Base-by-base conservation (phyloP, 1,284 basidiomycete species). In the Ustilago curta region DNA sequence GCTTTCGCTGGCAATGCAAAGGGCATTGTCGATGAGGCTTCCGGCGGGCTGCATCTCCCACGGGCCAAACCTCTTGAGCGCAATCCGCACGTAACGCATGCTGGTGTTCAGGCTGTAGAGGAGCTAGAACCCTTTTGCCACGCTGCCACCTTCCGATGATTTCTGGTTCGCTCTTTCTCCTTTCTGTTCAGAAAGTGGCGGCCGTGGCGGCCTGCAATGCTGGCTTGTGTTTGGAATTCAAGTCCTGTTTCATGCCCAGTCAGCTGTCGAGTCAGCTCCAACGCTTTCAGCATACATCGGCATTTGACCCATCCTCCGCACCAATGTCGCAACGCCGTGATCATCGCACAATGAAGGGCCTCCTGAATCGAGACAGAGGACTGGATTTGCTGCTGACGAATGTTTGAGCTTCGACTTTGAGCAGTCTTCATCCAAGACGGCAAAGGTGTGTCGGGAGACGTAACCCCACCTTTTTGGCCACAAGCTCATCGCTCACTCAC, bases 221-320 rank as follows among this genome's bases (percentile, higher is more conserved):
- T 29, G 25, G 44, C 16, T 25, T 12, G 25, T 48, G 6, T 3
- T 31, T 48, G 45, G 27, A 48, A 19, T 29, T 31, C 45, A 31
- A 11, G 7, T 31, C 45, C 8, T 19, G 45, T 48, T 48, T 48
- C 45, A 48, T 48, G 29, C 45, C 45, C n/a, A 19, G 45, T 48
- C 45, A 48, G 45, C 45, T 12, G 27, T 23, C 25, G 1, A 47
- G 44, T 8, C 16, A 29, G 44, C 43, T 8, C 7, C 12, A 27
- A 25, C 23, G 3, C 16, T 11, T 25, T 18, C 25, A 45, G 44
- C 44, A 45, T 29, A 27, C 44, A 44, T n/a, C n/a, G 43, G 25
- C 1, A 25, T 35, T 3, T 35, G n/a, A n/a, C n/a, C n/a, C n/a
- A n/a, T n/a, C n/a, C n/a, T n/a, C n/a, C n/a, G n/a, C n/a, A n/a